phyloP scores from a whole-genome alignment of 495 filamentous ascomycete species.

The Xylaria sp. region DNA sequence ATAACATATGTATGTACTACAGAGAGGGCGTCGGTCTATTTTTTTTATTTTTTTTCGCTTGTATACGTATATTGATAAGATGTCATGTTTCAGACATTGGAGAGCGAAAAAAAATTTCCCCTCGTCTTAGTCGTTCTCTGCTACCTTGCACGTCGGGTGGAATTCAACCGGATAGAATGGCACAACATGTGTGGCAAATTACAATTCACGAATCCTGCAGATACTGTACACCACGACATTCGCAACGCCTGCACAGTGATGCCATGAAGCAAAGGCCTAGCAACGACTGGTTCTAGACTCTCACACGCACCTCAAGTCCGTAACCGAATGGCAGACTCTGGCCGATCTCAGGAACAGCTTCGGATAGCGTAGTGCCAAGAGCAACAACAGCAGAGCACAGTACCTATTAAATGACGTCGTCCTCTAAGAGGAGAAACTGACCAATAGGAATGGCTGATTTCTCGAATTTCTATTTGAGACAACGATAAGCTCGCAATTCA shows the following conservation, averaged over 20 bases:
- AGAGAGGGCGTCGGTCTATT: slow-evolving; percentile 22
- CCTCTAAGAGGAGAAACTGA: background rate
- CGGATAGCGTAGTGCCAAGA: slow-evolving; percentile 22
- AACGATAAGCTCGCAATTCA: slow-evolving; percentile 20
- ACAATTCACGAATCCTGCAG: slow-evolving; percentile 14
- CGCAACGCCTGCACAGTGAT: slow-evolving; percentile 27
- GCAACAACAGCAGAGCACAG: slow-evolving; percentile 17
- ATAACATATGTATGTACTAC: background rate
- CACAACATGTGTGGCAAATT: slow-evolving; percentile 25
- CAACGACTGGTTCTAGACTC: slow-evolving; percentile 25
- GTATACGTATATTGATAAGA: background rate
- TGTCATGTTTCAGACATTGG: slow-evolving; percentile 21
- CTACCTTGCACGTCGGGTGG: background rate
- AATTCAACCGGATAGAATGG: slow-evolving; percentile 21
- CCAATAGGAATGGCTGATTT: background rate
- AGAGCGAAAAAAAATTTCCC: background rate
- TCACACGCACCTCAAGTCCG: background rate
- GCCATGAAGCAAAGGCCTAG: slow-evolving; percentile 9
- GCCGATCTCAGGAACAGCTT: slow-evolving; percentile 20
- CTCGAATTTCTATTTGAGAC: slow-evolving; percentile 28
- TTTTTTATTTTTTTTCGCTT: slow-evolving; percentile 10
- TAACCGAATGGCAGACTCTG: background rate
- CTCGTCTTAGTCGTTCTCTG: background rate
- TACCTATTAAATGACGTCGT: slow-evolving; percentile 15
- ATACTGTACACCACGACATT: background rate